phyloP scores from a whole-genome alignment of 2,329 filamentous ascomycete species.

The Colletotrichum falcatum region DNA sequence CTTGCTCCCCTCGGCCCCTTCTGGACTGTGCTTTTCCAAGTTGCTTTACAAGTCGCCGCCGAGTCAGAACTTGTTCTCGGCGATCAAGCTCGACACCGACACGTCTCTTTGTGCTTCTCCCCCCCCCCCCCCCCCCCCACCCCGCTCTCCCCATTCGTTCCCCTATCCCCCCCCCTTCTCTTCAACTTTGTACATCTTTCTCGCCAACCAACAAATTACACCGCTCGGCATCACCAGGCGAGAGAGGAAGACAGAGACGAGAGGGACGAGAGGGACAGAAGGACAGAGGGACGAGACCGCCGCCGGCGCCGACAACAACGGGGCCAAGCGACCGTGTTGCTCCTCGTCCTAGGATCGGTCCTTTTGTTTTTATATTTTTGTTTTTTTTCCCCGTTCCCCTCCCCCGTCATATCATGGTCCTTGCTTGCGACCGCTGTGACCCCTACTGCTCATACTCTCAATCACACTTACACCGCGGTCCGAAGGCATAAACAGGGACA shows the following conservation, averaged over 20 bases:
- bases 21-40: neutral
- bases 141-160: slow-evolving; percentile 7
- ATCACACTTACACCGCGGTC: slow-evolving; percentile 37
- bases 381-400: too few species aligned
- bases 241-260: too few species aligned
- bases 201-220: neutral
- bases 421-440: slow-evolving; percentile 28
- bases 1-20: slow-evolving; percentile 23
- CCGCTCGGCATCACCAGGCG: neutral
- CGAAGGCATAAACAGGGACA: slow-evolving; percentile 36
- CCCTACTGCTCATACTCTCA: slow-evolving; percentile 17
- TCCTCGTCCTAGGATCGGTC: slow-evolving; percentile 12
- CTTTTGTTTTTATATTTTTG: neutral
- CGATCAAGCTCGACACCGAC: slow-evolving; percentile 26
- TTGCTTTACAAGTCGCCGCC: slow-evolving; percentile 16
- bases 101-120: slow-evolving; percentile 18
- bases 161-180: neutral
- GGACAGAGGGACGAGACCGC: too few species aligned
- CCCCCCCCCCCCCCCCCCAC: neutral
- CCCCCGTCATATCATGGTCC: slow-evolving; percentile 15
- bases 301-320: neutral
- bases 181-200: slow-evolving; percentile 4
- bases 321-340: slow-evolving; percentile 25
- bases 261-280: too few species aligned
- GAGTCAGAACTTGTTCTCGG: slow-evolving; percentile 30